phyloP scores from a whole-genome alignment of 2,329 filamentous ascomycete species.

The Pyrenochaeta sp. region DNA sequence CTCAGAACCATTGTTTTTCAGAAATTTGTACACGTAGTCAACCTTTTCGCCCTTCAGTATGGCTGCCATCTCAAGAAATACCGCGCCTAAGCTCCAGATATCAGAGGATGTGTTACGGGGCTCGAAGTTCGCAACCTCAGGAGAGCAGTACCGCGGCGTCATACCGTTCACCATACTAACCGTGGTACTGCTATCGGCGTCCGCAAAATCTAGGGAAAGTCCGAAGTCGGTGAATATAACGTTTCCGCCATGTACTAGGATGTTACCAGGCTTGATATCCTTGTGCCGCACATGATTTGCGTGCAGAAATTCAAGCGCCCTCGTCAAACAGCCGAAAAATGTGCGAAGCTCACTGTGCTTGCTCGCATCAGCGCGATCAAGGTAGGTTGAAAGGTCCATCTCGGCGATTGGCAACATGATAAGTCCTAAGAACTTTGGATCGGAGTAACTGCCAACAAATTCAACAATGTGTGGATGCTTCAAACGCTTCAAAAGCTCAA shows the following conservation, averaged over 20 bases:
- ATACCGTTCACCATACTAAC: constrained; percentile 17
- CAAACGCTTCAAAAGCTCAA: constrained; percentile 38
- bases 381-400: constrained; percentile 22
- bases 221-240: constrained; percentile 43
- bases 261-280: constrained; percentile 44
- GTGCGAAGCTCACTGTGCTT: constrained; percentile 2
- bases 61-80: constrained; percentile 26
- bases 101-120: constrained; percentile 22
- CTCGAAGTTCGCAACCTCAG: constrained; percentile 17
- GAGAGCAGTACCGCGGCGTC: constrained; percentile 25
- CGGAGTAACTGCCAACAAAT: constrained; percentile 41
- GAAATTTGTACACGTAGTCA: constrained; percentile 12
- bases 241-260: constrained; percentile 29
- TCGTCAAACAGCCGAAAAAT: constrained; percentile 40
- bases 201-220: constrained; percentile 20
- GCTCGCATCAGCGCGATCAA: constrained; percentile 13
- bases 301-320: constrained; percentile 3
- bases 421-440: constrained; percentile 30
- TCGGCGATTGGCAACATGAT: constrained; percentile 40
- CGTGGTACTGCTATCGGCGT: constrained; percentile 19
- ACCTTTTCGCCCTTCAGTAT: constrained; percentile 16
- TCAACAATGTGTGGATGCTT: constrained; percentile 39
- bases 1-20: constrained; percentile 11
- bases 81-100: constrained; percentile 25
- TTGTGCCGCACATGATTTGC: constrained; percentile 37